These are phyloP conservation scores for Cercospora nicotianae DNA, from an alignment of 2,329 filamentous ascomycete species.

Conservation along the genomic window DNA sequence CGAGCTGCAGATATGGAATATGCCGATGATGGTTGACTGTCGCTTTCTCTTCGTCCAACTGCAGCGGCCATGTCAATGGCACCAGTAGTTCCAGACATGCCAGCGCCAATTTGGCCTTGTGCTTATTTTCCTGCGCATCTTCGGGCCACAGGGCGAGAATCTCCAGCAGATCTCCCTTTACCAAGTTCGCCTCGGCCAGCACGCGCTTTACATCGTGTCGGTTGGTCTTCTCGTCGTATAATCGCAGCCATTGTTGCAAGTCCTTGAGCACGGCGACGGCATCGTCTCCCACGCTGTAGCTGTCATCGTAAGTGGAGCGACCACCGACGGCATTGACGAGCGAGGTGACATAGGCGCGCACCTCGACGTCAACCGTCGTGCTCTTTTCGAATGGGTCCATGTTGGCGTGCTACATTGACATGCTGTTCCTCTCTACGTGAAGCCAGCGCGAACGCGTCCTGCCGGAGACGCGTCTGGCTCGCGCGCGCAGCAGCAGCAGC, in stretches of 20 bases:
- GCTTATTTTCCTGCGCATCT: slow-evolving; percentile 67
- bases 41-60: slow-evolving; percentile 74
- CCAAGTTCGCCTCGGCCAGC: slow-evolving; percentile 86
- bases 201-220: slow-evolving; percentile 93
- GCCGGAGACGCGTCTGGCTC: not conserved
- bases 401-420: not conserved
- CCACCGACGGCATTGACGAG: slow-evolving; percentile 77
- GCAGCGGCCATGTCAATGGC: slow-evolving; percentile 90
- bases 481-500: no score
- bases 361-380: slow-evolving; percentile 74
- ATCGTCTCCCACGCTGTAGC: slow-evolving; percentile 89
- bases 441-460: not conserved
- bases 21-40: slow-evolving; percentile 92
- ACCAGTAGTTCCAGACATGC: slow-evolving; percentile 88
- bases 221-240: slow-evolving; percentile 75
- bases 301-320: slow-evolving; percentile 36
- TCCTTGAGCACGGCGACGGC: slow-evolving; percentile 89
- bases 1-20: slow-evolving; percentile 81
- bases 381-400: slow-evolving; percentile 27
- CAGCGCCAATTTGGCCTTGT: slow-evolving; percentile 76
- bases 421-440: not conserved
- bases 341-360: slow-evolving; percentile 89
- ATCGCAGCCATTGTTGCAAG: slow-evolving; percentile 89
- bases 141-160: slow-evolving; percentile 83
- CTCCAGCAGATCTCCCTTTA: slow-evolving; percentile 83